Percentiles rank a stretch among this genome's conserved stretches.
Conservation (phyloP, 768 basidiomycete genomes). For the Astraeus odoratus region DNA sequence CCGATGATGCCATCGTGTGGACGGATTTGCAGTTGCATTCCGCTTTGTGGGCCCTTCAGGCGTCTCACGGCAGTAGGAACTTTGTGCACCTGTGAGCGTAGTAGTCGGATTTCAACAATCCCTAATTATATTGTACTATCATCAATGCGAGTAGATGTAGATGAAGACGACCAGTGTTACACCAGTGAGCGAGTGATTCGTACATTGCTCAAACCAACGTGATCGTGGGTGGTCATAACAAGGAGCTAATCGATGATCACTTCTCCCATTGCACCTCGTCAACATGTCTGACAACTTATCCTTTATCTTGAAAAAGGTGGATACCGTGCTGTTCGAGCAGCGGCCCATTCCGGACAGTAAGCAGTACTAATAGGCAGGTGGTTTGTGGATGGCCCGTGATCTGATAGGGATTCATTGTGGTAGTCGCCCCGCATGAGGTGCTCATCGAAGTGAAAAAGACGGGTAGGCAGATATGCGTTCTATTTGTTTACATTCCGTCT, state of each 20-base stretch:
- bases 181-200: no score
- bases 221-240: no score
- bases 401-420: slow-evolving; percentile 5
- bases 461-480: slow-evolving; percentile 37
- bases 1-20: slow-evolving; percentile 13
- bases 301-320: slow-evolving; percentile 65
- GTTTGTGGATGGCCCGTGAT: not conserved
- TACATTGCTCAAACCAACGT: no score
- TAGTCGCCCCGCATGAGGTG: slow-evolving; percentile 70
- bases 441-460: slow-evolving; percentile 91
- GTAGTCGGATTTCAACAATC: slow-evolving; percentile 82
- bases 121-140: slow-evolving; percentile 28
- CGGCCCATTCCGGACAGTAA: slow-evolving; percentile 68
- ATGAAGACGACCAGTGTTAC: not conserved
- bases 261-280: not conserved
- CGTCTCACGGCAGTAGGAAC: slow-evolving; percentile 22
- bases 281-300: slow-evolving; percentile 71
- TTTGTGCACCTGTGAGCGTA: slow-evolving; percentile 31
- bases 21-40: slow-evolving; percentile 17
- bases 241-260: not conserved
- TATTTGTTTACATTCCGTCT: not conserved
- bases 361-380: slow-evolving; percentile 11
- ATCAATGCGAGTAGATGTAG: slow-evolving; percentile 7
- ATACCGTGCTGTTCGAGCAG: slow-evolving; percentile 65
- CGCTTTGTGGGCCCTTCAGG: slow-evolving; percentile 20